Evolutionary conservation across 768 basidiomycete species (phyloP).

Genomic region (Collybiopsis confluens): DNA sequence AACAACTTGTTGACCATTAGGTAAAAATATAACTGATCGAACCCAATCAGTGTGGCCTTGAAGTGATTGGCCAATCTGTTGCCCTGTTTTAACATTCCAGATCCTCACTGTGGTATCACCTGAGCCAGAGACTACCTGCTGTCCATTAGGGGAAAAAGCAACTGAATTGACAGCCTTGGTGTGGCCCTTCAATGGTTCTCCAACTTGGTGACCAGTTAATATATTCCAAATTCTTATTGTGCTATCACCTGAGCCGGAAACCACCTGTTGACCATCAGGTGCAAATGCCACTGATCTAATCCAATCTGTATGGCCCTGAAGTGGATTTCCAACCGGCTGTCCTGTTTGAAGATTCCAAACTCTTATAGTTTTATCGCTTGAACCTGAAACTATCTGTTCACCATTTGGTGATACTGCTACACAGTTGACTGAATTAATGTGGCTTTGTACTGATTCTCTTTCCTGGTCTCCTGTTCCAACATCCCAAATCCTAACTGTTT

Average conservation of each 20-base stretch:
- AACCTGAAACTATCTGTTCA: background rate
- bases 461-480: slow-evolving; percentile 20
- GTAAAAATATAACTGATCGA: slow-evolving; percentile 7
- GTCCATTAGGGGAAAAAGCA: background rate
- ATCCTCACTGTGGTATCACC: slow-evolving; percentile 8
- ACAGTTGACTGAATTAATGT: slow-evolving; percentile 4
- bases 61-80: slow-evolving; percentile 46
- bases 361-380: background rate
- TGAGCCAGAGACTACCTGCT: background rate
- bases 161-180: background rate
- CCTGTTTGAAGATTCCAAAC: background rate
- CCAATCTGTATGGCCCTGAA: background rate
- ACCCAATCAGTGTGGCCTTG: background rate
- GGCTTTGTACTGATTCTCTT: slow-evolving; percentile 3
- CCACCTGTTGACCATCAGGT: slow-evolving; percentile 6
- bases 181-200: background rate
- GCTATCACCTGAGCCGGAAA: background rate
- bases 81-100: slow-evolving; percentile 42
- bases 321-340: background rate
- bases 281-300: slow-evolving; percentile 10
- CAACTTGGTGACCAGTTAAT: background rate
- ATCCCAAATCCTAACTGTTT: slow-evolving; percentile 14
- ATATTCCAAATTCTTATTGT: slow-evolving; percentile 3
- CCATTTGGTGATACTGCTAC: slow-evolving; percentile 11
- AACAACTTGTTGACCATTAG: slow-evolving; percentile 8